phyloP scores from a whole-genome alignment of 306 rosid species.

The Pueraria montana region DNA sequence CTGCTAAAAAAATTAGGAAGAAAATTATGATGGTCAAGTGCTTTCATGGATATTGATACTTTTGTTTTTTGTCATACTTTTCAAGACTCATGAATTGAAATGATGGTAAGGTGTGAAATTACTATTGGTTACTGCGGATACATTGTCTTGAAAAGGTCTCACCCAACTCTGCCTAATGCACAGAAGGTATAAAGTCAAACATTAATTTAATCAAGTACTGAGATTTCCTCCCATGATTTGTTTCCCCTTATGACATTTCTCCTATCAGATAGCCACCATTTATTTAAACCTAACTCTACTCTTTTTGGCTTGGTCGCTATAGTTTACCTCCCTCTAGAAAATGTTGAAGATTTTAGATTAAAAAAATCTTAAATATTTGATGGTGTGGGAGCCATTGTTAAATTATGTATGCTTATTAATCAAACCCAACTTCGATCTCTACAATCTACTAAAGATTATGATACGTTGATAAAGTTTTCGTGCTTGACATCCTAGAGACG shows the following conservation, averaged over 20 bases:
- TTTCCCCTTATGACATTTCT: slow-evolving; percentile 14
- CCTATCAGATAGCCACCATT: slow-evolving; percentile 13
- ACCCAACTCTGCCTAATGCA: slow-evolving; percentile 44
- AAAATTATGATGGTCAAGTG: slow-evolving; percentile 11
- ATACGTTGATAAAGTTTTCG: slow-evolving; percentile 46
- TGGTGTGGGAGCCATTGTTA: slow-evolving; percentile 10
- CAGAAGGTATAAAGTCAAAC: slow-evolving; percentile 56
- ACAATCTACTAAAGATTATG: slow-evolving; percentile 1
- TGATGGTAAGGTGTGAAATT: slow-evolving; percentile 34
- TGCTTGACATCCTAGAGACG: slow-evolving; percentile 51
- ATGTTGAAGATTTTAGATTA: slow-evolving; percentile 7
- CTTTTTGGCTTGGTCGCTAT: neutral
- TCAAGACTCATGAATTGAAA: slow-evolving; percentile 29
- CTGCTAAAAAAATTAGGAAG: neutral
- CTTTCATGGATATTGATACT: slow-evolving; percentile 32
- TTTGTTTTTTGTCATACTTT: slow-evolving; percentile 16
- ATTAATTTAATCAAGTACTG: slow-evolving; percentile 52
- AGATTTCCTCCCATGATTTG: slow-evolving; percentile 47
- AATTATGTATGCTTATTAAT: slow-evolving; percentile 5
- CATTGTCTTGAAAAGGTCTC: slow-evolving; percentile 42
- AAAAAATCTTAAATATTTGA: neutral
- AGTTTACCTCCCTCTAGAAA: slow-evolving; percentile 15
- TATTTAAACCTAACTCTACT: slow-evolving; percentile 39
- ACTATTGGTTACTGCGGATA: slow-evolving; percentile 40
- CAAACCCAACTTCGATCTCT: slow-evolving; percentile 4